Evolutionary conservation across 73 alveolate species (phyloP).

Genomic region (Tetrahymena thermophila): DNA sequence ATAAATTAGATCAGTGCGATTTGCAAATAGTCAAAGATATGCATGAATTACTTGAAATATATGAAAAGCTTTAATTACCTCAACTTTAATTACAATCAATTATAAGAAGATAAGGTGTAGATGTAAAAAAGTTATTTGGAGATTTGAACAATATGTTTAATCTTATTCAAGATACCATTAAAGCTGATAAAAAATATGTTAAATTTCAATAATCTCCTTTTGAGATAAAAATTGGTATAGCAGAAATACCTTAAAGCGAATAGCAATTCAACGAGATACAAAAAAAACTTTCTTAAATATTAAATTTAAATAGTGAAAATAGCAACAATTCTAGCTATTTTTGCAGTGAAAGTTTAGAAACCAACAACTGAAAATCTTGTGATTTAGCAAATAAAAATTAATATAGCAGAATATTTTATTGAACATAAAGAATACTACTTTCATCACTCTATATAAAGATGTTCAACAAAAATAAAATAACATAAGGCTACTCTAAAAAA

Average conservation of each 20-base stretch:
- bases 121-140: background rate
- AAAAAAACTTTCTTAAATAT: background rate
- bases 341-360: background rate
- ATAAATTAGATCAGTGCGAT: background rate
- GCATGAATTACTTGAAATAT: background rate
- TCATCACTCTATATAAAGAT: too few relatives aligned
- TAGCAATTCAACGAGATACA: background rate
- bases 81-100: background rate
- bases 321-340: background rate
- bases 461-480: too few relatives aligned
- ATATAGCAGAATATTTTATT: too few relatives aligned
- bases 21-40: background rate
- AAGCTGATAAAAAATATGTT: background rate
- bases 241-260: background rate
- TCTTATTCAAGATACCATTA: background rate
- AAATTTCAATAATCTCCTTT: background rate
- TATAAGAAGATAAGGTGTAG: background rate
- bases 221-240: background rate
- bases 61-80: background rate
- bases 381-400: too few relatives aligned
- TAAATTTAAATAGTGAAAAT: background rate
- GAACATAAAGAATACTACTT: background rate
- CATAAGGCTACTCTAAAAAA: too few relatives aligned
- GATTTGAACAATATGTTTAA: background rate
- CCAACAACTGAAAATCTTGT: background rate